Base-by-base conservation (phyloP, 768 basidiomycete species). In the Pulveroboletus sp. region DNA sequence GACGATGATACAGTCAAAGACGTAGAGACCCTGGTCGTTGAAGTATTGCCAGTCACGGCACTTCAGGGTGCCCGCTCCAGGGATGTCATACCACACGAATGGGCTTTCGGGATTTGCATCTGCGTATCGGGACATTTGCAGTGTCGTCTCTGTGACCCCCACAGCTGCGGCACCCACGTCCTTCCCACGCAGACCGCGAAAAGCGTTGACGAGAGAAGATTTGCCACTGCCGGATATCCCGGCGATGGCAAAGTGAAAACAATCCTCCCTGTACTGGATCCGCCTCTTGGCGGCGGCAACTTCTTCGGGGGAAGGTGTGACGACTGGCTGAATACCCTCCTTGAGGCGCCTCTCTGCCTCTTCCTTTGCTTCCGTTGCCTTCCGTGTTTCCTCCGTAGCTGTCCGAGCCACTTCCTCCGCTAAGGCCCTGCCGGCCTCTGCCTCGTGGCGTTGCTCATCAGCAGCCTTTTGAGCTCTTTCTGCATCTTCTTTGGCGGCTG, bases 11-110 rank as follows among this genome's bases (percentile, higher is more conserved):
- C 57, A 64, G 44, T 71, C 71, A 30, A 72, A 71, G 39, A 68
- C 59, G 21, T 66, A 71, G 13, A 71, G 66, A 1, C 69, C 69
- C 35, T 70, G 65, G 4, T 57, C 41, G 18, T 71, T 69, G 57
- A 71, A 72, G 45, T 71, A 71, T 18, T 67, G 58, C 68, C 68
- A 71, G 40, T 65, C 67, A 8, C 58, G 57, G 21, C 65, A 60
- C n/a, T 49, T 58, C 17, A 65, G 9, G 2, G 70, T 72, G 10
- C 68, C 67, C 9, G 71, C 68, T 13, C 69, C 71, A 0, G 69
- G 70, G n/a, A 69, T 37, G 35, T 71, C 71, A 10, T 64, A 71
- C 70, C 69, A 72, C 37, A 64, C 61, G 49, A 64, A 57, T 0
- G 56, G 62, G 18, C 48, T 17, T 3, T 54, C 39, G 6, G 53